Evolutionary conservation across 495 filamentous ascomycete species (phyloP).

Genomic region (Tuber aestivum): DNA sequence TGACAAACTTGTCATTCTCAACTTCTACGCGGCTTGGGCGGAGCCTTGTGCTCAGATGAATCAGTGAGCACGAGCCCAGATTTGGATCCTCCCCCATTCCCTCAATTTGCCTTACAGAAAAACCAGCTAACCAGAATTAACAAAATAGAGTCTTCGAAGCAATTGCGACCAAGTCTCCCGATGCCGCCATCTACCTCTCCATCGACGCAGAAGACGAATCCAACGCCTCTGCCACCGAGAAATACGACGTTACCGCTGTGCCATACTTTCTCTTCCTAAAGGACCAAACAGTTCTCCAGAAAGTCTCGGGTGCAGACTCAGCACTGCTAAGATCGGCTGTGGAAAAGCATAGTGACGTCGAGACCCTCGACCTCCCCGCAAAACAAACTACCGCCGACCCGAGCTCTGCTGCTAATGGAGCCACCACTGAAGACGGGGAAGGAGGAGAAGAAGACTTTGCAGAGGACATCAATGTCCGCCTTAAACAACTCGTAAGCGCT

Average conservation of each 20-base stretch:
- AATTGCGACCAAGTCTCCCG: conserved; percentile 70
- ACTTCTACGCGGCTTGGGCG: conserved; percentile 96
- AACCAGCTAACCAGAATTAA: background rate
- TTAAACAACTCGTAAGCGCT: conserved; percentile 78
- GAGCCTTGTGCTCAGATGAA: conserved; percentile 90
- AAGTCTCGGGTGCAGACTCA: conserved; percentile 81
- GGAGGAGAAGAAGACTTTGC: conserved; percentile 48
- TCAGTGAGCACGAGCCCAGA: conserved; percentile 10
- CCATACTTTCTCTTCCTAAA: conserved; percentile 80
- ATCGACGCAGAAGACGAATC: conserved; percentile 46
- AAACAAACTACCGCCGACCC: conserved; percentile 39
- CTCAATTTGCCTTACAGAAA: background rate
- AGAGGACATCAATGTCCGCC: conserved; percentile 69
- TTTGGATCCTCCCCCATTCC: background rate
- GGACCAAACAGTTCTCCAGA: conserved; percentile 64
- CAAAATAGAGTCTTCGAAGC: conserved; percentile 62
- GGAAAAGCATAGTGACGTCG: conserved; percentile 61
- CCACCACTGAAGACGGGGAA: conserved; percentile 44
- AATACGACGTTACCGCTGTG: conserved; percentile 87
- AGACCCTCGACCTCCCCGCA: conserved; percentile 32
- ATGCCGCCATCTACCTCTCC: conserved; percentile 65
- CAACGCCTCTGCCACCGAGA: conserved; percentile 44
- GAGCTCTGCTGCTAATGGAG: conserved; percentile 12
- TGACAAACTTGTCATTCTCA: conserved; percentile 68
- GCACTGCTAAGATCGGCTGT: conserved; percentile 73